These are phyloP conservation scores for Hortaea sp. DNA, from an alignment of 2,329 filamentous ascomycete species.

Conservation along the genomic window DNA sequence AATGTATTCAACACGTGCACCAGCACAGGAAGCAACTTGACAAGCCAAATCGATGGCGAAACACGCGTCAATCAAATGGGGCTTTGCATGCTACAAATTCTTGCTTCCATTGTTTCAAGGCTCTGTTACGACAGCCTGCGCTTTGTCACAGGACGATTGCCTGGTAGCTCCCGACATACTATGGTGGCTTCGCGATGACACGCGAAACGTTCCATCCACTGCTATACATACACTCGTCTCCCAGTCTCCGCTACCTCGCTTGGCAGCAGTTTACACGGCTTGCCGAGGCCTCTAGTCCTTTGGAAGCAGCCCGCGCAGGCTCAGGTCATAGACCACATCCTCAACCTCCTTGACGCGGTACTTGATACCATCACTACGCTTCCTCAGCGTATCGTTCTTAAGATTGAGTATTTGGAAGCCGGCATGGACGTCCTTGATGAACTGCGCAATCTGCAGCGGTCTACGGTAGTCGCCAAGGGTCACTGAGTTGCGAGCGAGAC, in stretches of 20 bases:
- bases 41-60: too few species aligned
- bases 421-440: conserved; percentile 90
- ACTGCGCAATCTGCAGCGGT: conserved; percentile 77
- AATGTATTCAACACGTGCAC: too few species aligned
- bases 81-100: too few species aligned
- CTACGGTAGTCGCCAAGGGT: conserved; percentile 80
- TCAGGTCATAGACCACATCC: conserved; percentile 94
- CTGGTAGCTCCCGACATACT: too few species aligned
- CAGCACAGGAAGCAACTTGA: too few species aligned
- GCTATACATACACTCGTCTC: too few species aligned
- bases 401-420: conserved; percentile 96
- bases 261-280: background rate
- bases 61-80: too few species aligned
- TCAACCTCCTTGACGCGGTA: conserved; percentile 97
- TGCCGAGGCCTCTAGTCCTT: conserved; percentile 4
- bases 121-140: too few species aligned
- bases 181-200: too few species aligned
- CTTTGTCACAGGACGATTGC: too few species aligned
- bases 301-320: conserved; percentile 60
- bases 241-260: background rate
- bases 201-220: too few species aligned
- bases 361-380: conserved; percentile 86
- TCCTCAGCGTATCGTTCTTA: conserved; percentile 86
- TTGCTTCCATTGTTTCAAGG: too few species aligned
- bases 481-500: conserved; percentile 87